Evolutionary conservation across 352 stramenopile genomes (phyloP), one percentile per base, ranked within the genome.

Genomic region (Pythium dissimile): DNA sequence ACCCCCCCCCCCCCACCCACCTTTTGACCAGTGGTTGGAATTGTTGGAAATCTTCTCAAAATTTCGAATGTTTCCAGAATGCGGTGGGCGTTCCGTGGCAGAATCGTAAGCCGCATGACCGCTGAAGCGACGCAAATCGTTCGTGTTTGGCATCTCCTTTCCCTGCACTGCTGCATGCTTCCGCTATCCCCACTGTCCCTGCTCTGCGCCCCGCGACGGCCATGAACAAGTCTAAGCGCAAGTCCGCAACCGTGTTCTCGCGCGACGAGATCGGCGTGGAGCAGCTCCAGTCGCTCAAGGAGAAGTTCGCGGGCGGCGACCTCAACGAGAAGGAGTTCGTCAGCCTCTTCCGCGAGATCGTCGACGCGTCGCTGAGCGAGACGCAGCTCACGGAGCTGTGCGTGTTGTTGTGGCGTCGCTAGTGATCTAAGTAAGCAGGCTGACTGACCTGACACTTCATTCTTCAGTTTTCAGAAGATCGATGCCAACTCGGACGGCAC

Each of bases 381-480:
- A 77, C 75, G 20, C 82, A 94, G 51, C 75, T 94, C 31, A 88
- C 75, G 1, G 80, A 94, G 42, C 70, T 94, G 72, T 94, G 77
- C 77, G 72, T 44, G 48, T 12, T 20, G 8, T 11, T 62, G 18
- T 24, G 9, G 32, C 18, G 8, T 9, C 18, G 27, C 21, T 6
- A 12, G 28, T 27, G 49, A 35, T 48, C 15, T 7, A 16, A 10
- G 34, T 7, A 20, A 3, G n/a, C 2, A 23, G 23, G 37, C 42
- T 49, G 24, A 49, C 42, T 5, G 20, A 5, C 9, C 18, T 39
- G 18, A 18, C 42, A n/a, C n/a, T n/a, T n/a, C n/a, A n/a, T n/a
- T n/a, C n/a, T n/a, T n/a, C n/a, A 92, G 82, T 24, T 92, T 92
- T 55, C 81, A 89, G 63, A 94, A 95, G 69, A 94, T 96, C 44